Percentiles rank a stretch among this genome's conserved stretches.
Evolutionary conservation across 768 basidiomycete genomes (phyloP).

Genomic region (Lactarius quietus): DNA sequence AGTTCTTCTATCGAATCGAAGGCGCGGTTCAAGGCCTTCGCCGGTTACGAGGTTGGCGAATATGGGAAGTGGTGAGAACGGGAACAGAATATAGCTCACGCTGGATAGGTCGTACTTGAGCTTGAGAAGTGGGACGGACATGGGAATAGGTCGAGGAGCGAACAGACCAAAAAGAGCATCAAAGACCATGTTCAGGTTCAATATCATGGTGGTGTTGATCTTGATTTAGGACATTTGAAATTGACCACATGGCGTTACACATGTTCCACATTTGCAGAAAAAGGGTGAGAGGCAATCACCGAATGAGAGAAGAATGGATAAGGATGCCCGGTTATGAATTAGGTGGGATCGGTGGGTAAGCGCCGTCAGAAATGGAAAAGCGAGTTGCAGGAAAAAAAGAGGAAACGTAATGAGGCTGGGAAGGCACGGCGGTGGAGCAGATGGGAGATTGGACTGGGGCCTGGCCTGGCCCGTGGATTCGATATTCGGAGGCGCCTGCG

Average conservation of each 20-base stretch:
- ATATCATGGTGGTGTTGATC: constrained; percentile 3
- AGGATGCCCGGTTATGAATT: background rate
- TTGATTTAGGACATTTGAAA: constrained; percentile 18
- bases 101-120: background rate
- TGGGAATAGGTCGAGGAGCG: background rate
- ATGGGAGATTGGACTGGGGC: constrained; percentile 3
- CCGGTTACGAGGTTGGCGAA: background rate
- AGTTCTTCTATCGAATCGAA: constrained; percentile 16
- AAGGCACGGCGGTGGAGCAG: constrained; percentile 6
- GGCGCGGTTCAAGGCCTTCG: background rate
- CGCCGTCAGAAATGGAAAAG: constrained; percentile 17
- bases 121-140: background rate
- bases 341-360: constrained; percentile 4
- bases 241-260: background rate
- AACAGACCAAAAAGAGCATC: background rate
- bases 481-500: constrained; percentile 1
- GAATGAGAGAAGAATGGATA: constrained; percentile 6
- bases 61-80: background rate
- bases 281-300: background rate
- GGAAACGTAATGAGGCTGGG: constrained; percentile 23
- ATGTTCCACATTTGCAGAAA: constrained; percentile 5
- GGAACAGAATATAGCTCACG: background rate
- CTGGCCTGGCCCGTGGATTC: constrained; percentile 6
- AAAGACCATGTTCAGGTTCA: background rate
- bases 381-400: constrained; percentile 9